Evolutionary conservation across 495 filamentous ascomycete genomes (phyloP).

Genomic region (Penicillium tannophilum): DNA sequence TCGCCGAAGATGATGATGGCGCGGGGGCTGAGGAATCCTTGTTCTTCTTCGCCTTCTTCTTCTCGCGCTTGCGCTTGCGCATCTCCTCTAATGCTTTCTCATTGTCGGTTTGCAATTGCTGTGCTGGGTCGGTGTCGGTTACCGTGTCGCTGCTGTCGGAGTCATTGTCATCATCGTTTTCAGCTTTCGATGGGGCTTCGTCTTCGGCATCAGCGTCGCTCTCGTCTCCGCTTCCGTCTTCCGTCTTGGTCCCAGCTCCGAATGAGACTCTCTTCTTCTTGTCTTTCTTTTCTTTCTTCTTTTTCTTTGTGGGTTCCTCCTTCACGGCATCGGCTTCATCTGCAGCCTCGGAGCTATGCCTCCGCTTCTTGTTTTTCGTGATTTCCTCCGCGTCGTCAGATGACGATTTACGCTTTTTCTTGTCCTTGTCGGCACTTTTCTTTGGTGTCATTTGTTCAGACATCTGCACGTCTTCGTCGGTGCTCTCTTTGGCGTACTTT

Average conservation of each 20-base stretch:
- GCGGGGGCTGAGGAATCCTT: constrained; percentile 13
- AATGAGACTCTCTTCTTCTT: constrained; percentile 72
- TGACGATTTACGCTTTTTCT: constrained; percentile 27
- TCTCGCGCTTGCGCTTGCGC: constrained; percentile 35
- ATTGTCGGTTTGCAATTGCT: constrained; percentile 15
- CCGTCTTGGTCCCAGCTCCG: constrained; percentile 65
- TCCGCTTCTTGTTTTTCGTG: constrained; percentile 26
- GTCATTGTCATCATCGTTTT: constrained; percentile 8
- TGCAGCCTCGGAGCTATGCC: constrained; percentile 22
- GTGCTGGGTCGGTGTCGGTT: constrained; percentile 13
- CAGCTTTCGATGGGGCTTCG: background rate
- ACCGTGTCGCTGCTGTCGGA: constrained; percentile 18
- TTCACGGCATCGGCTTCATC: constrained; percentile 12
- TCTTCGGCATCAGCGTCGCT: constrained; percentile 28
- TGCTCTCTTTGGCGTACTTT: constrained; percentile 58
- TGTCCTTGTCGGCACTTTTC: constrained; percentile 23
- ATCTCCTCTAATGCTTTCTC: constrained; percentile 29
- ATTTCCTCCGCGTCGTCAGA: constrained; percentile 15
- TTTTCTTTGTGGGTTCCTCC: constrained; percentile 22
- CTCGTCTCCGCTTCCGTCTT: constrained; percentile 48
- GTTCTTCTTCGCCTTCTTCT: constrained; percentile 38
- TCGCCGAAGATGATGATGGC: constrained; percentile 10
- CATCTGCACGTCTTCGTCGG: constrained; percentile 37
- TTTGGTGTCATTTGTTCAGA: constrained; percentile 20
- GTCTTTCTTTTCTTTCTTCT: constrained; percentile 23